A percentile compares a stretch with the other conserved stretches of the same genome.
Evolutionary conservation across 2,329 filamentous ascomycete species (phyloP).

Genomic region (Orbilia quercus): DNA sequence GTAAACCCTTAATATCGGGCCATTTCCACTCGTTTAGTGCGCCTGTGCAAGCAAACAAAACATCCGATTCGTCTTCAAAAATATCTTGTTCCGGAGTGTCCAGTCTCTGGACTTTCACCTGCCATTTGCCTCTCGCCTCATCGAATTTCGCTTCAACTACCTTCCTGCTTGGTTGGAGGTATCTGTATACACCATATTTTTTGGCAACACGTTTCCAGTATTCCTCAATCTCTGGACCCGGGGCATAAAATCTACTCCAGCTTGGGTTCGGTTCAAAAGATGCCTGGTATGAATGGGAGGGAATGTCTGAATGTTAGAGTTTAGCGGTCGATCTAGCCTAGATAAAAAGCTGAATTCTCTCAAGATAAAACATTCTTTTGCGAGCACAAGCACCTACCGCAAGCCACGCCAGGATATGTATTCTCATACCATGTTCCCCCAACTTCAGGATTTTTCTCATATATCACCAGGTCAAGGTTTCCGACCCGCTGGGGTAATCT

Average conservation of each 20-base stretch:
- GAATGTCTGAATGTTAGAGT: constrained; percentile 64
- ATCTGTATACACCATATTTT: constrained; percentile 66
- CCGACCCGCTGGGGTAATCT: constrained; percentile 62
- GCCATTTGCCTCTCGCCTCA: constrained; percentile 58
- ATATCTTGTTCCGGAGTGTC: constrained; percentile 54
- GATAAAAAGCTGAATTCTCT: too few relatives aligned
- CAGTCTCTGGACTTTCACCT: constrained; percentile 56
- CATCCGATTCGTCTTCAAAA: constrained; percentile 58
- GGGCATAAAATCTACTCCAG: constrained; percentile 71
- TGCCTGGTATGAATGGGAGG: constrained; percentile 73
- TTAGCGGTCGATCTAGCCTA: not conserved
- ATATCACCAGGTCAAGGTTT: constrained; percentile 63
- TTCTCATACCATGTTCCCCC: constrained; percentile 73
- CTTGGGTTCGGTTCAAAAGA: constrained; percentile 71
- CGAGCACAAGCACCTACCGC: constrained; percentile 16
- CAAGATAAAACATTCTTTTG: not conserved
- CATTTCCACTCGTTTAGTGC: constrained; percentile 70
- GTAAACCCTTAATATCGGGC: constrained; percentile 66
- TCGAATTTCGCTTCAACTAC: constrained; percentile 65
- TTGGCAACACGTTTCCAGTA: constrained; percentile 67
- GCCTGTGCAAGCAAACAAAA: constrained; percentile 64
- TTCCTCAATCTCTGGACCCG: constrained; percentile 65
- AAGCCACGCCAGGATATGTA: constrained; percentile 69
- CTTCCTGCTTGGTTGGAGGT: constrained; percentile 65
- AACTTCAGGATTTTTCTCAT: constrained; percentile 70